Base-by-base conservation (phyloP, 2,329 filamentous ascomycete species). In the Cercospora janseana region DNA sequence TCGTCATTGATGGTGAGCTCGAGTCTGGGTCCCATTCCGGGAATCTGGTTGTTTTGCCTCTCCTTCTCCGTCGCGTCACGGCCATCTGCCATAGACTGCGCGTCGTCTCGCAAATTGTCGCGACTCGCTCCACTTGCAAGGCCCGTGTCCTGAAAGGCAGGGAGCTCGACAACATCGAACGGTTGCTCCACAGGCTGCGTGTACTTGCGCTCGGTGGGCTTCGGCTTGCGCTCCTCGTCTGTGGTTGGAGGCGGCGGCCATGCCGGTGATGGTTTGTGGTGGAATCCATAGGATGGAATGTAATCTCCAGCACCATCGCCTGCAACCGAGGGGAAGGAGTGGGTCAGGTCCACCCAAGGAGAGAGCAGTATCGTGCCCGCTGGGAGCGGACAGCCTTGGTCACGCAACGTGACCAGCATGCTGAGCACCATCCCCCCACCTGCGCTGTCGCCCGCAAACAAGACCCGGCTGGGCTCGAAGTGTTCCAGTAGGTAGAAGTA, bases 281-380 rank as follows among this genome's bases (percentile, higher is more conserved):
- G 84, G 62, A 98, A 97, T 0, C 93, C 93, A 59, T 85, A 79
- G 1, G 83, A 72, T 4, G 93, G 93, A 26, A 98, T 92, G 61
- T 96, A 97, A 66, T 98, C 93, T 43, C 88, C 70, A 1, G 81
- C 80, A 42, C 81, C 83, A 31, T 89, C 81, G 4, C 76, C 80
- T 2, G 81, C 79, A n/a, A 95, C 79, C 58, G 91, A 96, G 0
- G 93, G 93, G 57, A 97, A 97, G 0, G 91, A 96, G 66, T 97
- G 92, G 0, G 89, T 95, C 46, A 97, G 73, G 66, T 98, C 93
- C 6, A 92, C 90, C 93, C 93, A 98, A 0, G 93, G 93, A 42
- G 89, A 95, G 44, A 97, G 87, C 31, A 97, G 75, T 35, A 97
- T 84, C 4, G 87, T 91, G 1, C 93, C 93, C 2, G 93, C 91